A percentile compares a stretch with the other conserved stretches of the same genome.
Conservation (phyloP, 257 asterid species). For the Galeopsis tetrahit region DNA sequence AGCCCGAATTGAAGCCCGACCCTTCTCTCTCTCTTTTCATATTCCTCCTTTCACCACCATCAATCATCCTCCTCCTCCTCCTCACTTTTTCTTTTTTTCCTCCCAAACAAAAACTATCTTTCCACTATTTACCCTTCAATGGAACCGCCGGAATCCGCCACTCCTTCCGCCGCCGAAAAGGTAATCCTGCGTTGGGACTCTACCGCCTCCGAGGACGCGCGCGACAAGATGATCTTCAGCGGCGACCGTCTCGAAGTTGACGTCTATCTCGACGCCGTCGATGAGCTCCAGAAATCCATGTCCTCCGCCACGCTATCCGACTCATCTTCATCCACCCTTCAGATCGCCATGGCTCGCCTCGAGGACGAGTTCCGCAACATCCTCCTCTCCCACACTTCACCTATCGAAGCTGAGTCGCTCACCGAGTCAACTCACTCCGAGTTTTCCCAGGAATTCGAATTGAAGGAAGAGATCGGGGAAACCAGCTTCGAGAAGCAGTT, state of each 20-base stretch:
- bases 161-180: constrained; percentile 63
- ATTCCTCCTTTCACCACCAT: constrained; percentile 28
- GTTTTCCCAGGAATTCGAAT: constrained; percentile 48
- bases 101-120: constrained; percentile 10
- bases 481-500: constrained; percentile 43
- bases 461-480: constrained; percentile 42
- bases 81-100: constrained; percentile 28
- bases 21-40: constrained; percentile 21
- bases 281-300: constrained; percentile 71
- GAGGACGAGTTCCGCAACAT: constrained; percentile 94
- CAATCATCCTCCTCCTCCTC: constrained; percentile 32
- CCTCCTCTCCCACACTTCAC: constrained; percentile 65
- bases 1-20: constrained; percentile 34
- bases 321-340: constrained; percentile 54
- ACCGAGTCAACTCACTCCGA: constrained; percentile 52
- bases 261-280: constrained; percentile 78
- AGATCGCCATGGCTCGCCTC: constrained; percentile 97
- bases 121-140: constrained; percentile 39
- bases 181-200: constrained; percentile 89
- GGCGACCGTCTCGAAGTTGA: constrained; percentile 80
- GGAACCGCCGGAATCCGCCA: constrained; percentile 67
- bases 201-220: constrained; percentile 67
- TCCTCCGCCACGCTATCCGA: constrained; percentile 50
- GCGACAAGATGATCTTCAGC: constrained; percentile 77
- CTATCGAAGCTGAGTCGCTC: constrained; percentile 64